A percentile compares a stretch with the other conserved stretches of the same genome.
Conservation (phyloP, 768 basidiomycete species). For the Suillus hirtellus region DNA sequence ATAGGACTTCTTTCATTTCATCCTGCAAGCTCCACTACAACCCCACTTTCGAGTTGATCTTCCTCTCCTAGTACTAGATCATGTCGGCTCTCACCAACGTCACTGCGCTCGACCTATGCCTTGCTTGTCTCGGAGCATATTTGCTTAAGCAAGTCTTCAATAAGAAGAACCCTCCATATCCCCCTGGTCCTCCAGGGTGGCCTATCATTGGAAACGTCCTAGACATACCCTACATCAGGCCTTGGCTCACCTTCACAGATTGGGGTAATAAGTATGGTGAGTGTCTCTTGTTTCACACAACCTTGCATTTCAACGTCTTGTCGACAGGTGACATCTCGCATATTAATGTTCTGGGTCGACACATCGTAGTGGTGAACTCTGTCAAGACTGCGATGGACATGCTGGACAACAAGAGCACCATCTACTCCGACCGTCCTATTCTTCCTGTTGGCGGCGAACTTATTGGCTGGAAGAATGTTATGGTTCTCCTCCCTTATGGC, state of each 20-base stretch:
- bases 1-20: background rate
- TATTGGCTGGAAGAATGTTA: conserved; percentile 33
- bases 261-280: conserved; percentile 49
- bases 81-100: conserved; percentile 23
- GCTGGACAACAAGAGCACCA: conserved; percentile 64
- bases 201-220: conserved; percentile 50
- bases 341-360: conserved; percentile 58
- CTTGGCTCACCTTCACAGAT: conserved; percentile 45
- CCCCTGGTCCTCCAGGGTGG: conserved; percentile 47
- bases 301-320: background rate
- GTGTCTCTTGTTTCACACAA: background rate
- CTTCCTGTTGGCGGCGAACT: conserved; percentile 40
- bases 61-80: background rate
- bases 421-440: conserved; percentile 66
- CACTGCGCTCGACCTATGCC: conserved; percentile 34
- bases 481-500: conserved; percentile 41
- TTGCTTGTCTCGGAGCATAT: conserved; percentile 30
- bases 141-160: conserved; percentile 24
- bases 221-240: conserved; percentile 47
- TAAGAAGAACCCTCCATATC: conserved; percentile 31
- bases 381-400: conserved; percentile 52
- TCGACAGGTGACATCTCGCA: conserved; percentile 60
- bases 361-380: conserved; percentile 56
- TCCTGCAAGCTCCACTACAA: background rate
- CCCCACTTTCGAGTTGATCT: background rate